Percentiles rank a stretch among this genome's conserved stretches.
Evolutionary conservation across 1,284 basidiomycete species (phyloP).

Genomic region (Austroboletus novae-zelandiae): DNA sequence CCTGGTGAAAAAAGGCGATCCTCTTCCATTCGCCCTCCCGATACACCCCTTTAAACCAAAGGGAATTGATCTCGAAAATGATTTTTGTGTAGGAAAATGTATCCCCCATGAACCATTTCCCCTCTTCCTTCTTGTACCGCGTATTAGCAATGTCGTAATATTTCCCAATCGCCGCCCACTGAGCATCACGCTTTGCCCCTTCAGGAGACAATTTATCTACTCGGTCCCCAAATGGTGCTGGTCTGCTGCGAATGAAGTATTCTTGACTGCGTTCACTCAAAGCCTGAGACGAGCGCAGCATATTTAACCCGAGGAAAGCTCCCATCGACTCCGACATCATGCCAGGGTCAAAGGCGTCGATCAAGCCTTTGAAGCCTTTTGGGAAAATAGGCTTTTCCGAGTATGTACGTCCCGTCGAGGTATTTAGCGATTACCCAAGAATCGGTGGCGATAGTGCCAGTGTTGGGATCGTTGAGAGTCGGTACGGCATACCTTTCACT

Average conservation of each 20-base stretch:
- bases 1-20: slow-evolving; percentile 20
- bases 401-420: slow-evolving; percentile 44
- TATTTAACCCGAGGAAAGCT: slow-evolving; percentile 2
- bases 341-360: not conserved
- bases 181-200: slow-evolving; percentile 21
- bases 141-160: slow-evolving; percentile 7
- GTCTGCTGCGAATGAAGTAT: no score
- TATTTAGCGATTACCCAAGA: slow-evolving; percentile 41
- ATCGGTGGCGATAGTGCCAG: slow-evolving; percentile 34
- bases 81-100: slow-evolving; percentile 32
- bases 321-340: not conserved
- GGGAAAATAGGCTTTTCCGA: slow-evolving; percentile 26
- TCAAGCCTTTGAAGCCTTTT: no score
- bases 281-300: slow-evolving; percentile 13
- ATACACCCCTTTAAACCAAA: slow-evolving; percentile 18
- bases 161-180: slow-evolving; percentile 20
- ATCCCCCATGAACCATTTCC: slow-evolving; percentile 29
- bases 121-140: slow-evolving; percentile 20
- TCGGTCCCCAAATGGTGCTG: not conserved
- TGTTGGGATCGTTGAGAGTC: no score
- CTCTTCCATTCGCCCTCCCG: slow-evolving; percentile 25
- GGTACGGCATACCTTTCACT: no score
- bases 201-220: slow-evolving; percentile 25
- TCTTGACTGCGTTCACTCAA: no score
- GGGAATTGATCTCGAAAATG: slow-evolving; percentile 9